These are phyloP conservation scores for Fusarium sp. DNA, from an alignment of 2,329 filamentous ascomycete genomes.

Conservation along the genomic window DNA sequence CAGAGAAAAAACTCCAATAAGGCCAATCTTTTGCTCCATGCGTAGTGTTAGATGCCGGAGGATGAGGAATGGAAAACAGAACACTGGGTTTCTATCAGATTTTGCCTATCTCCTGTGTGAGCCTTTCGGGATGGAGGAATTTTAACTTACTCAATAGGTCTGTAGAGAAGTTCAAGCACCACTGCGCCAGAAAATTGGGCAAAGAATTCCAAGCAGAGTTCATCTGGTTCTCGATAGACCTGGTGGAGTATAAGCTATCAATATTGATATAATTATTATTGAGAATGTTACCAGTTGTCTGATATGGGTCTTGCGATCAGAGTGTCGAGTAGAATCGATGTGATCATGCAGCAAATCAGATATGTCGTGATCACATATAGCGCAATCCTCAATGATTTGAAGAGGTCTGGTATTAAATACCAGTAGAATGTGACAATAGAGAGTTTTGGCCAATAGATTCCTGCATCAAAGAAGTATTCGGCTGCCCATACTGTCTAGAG, in stretches of 20 bases:
- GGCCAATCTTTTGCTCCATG: conserved; percentile 2
- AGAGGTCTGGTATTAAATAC: conserved; percentile 12
- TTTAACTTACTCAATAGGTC: conserved; percentile 1
- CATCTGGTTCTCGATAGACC: conserved; percentile 19
- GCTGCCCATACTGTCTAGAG: conserved; percentile 10
- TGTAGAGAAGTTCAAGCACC: conserved; percentile 20
- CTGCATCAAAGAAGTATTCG: conserved; percentile 15
- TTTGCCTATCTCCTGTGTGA: neutral
- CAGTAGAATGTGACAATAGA: conserved; percentile 22
- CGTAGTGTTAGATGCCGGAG: conserved; percentile 3
- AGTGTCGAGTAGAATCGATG: neutral
- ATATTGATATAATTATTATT: rapidly evolving
- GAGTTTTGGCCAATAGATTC: conserved; percentile 15
- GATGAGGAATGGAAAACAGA: conserved; percentile 23
- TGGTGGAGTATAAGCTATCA: rapidly evolving
- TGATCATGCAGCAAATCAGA: neutral
- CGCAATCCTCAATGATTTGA: neutral
- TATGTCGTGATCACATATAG: neutral
- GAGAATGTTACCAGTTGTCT: conserved; percentile 7
- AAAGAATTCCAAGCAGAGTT: conserved; percentile 11
- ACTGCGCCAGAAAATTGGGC: neutral
- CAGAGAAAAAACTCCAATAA: conserved; percentile 17
- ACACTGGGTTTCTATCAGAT: neutral
- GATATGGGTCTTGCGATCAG: neutral
- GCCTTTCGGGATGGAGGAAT: neutral